These are phyloP conservation scores for Microdochium trichocladiopsis DNA, from an alignment of 2,329 filamentous ascomycete genomes.

Conservation along the genomic window DNA sequence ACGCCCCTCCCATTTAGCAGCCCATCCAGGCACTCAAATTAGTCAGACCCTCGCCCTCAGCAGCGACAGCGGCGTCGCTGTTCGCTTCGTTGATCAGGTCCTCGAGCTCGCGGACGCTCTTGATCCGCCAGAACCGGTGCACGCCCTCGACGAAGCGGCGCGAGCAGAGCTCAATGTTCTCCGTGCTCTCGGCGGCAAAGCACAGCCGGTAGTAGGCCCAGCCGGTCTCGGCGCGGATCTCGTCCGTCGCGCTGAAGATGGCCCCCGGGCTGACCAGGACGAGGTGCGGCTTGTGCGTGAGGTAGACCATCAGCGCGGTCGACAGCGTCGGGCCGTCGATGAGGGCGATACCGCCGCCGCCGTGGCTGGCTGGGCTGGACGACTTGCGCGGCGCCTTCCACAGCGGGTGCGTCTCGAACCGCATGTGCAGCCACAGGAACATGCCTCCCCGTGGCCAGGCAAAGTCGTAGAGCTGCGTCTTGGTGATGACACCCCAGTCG, in stretches of 20 bases:
- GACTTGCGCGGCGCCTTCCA: constrained; percentile 28
- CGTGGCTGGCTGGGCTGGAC: neutral
- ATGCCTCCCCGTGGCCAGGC: constrained; percentile 79
- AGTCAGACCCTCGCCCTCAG: constrained; percentile 11
- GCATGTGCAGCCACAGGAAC: constrained; percentile 79
- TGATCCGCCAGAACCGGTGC: constrained; percentile 71
- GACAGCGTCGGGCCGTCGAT: constrained; percentile 50
- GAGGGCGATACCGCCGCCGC: constrained; percentile 24
- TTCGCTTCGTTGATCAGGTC: constrained; percentile 39
- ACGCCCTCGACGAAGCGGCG: constrained; percentile 62
- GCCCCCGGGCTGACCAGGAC: constrained; percentile 65
- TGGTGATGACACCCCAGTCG: constrained; percentile 71
- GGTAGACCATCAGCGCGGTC: constrained; percentile 62
- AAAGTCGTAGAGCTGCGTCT: constrained; percentile 68
- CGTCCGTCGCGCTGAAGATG: constrained; percentile 64
- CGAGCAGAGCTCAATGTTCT: constrained; percentile 56
- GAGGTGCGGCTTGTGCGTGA: constrained; percentile 61
- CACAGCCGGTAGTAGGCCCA: constrained; percentile 74
- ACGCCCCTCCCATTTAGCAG: constrained; percentile 11
- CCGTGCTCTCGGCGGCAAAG: constrained; percentile 76
- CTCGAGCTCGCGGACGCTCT: constrained; percentile 58
- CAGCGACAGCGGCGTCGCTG: constrained; percentile 5
- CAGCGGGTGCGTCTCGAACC: constrained; percentile 68
- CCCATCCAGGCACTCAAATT: constrained; percentile 15
- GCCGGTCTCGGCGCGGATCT: constrained; percentile 49